These are phyloP conservation scores for Lasiodiplodia theobromae DNA, from an alignment of 2,329 filamentous ascomycete genomes.

Conservation along the genomic window DNA sequence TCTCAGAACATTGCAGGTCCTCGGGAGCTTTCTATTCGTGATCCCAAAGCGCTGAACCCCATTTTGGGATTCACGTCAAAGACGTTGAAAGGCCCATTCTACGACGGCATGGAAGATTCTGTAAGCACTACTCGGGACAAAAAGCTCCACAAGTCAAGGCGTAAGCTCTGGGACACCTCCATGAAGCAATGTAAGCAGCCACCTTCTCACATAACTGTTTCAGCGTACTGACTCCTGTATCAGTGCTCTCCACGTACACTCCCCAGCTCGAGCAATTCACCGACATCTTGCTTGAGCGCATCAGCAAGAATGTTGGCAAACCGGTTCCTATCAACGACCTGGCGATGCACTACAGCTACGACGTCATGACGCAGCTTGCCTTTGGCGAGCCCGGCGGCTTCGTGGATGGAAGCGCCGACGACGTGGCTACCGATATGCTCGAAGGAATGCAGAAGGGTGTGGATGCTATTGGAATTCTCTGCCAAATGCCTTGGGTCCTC, in stretches of 20 bases:
- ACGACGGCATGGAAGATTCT: conserved; percentile 37
- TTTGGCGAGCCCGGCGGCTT: conserved; percentile 55
- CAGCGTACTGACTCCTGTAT: neutral
- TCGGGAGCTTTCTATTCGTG: conserved; percentile 7
- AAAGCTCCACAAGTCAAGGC: conserved; percentile 39
- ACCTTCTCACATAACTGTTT: neutral
- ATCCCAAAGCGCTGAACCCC: conserved; percentile 9
- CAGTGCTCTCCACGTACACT: conserved; percentile 20
- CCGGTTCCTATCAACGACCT: conserved; percentile 10
- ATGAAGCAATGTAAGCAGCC: conserved; percentile 37
- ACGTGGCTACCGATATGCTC: conserved; percentile 46
- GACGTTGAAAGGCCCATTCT: conserved; percentile 12
- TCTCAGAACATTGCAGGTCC: conserved; percentile 36
- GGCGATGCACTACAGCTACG: conserved; percentile 55
- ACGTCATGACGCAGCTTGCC: conserved; percentile 57
- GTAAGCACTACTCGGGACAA: conserved; percentile 41
- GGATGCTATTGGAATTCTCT: conserved; percentile 35
- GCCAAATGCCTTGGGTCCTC: conserved; percentile 17
- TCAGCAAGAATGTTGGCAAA: neutral
- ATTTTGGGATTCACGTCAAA: conserved; percentile 18
- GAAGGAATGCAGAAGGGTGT: conserved; percentile 51
- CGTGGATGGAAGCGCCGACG: conserved; percentile 27
- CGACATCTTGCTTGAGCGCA: conserved; percentile 8
- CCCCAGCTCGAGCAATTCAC: conserved; percentile 2
- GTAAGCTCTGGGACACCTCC: conserved; percentile 44